Base-by-base conservation (phyloP, 768 basidiomycete species). In the Amyloporia xantha region DNA sequence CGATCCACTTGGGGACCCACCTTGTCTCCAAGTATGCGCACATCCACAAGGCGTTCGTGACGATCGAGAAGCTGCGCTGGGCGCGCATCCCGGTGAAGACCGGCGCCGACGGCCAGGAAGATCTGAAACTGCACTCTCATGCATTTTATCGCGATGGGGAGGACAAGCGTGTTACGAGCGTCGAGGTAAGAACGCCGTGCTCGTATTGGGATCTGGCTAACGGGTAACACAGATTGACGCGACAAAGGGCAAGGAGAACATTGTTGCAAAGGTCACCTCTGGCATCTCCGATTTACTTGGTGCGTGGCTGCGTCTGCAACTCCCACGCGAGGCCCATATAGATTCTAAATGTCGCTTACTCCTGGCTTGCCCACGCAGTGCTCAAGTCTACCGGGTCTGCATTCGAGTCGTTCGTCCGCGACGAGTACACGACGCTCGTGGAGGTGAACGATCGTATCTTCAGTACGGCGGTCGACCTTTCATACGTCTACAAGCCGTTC, bases 361-460 rank as follows among this genome's bases (percentile, higher is more conserved):
- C 30, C 5, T 9, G 9, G 5, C 20, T 30, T 33, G n/a, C 11
- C 9, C 26, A 42, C 27, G 21, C 56, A 90, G 93, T 96, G 12
- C 78, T 97, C 59, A 98, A 98, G 68, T 81, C 87, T 27, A 82
- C 86, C 3, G 94, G 91, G 11, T 92, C 90, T 0, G 78, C 84
- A 0, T 97, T 98, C 62, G 75, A 82, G 47, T 73, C 77, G 23
- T 97, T 93, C 66, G 63, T 86, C 42, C 76, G 79, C 2, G 92
- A 95, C 65, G 88, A 92, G 59, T 90, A 82, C 67, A 93, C 93
- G n/a, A 93, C 90, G 1, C 78, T 95, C 19, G 70, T 65, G 12
- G 82, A 87, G 54, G 93, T 95, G 38, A 66, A 82, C 56, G 95
- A 98, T 55, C 79, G 95, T 7, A 85, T 97, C 59, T 85, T 98